These are phyloP conservation scores for Colletotrichum liaoningense DNA, from an alignment of 2,329 filamentous ascomycete species.

Conservation along the genomic window DNA sequence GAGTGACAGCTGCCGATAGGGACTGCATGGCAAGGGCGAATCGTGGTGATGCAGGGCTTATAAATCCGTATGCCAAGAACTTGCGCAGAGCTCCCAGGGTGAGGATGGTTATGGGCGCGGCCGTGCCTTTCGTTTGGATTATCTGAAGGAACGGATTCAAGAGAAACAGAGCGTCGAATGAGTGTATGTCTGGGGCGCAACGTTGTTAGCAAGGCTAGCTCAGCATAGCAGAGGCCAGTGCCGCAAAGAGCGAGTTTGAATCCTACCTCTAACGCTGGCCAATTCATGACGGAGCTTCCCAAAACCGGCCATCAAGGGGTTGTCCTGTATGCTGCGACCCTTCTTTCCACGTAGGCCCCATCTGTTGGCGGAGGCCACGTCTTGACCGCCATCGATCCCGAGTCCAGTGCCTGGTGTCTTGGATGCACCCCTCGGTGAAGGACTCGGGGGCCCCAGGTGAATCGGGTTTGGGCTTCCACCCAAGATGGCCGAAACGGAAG, in stretches of 20 bases:
- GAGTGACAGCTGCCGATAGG: conserved; percentile 92
- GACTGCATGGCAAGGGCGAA: conserved; percentile 94
- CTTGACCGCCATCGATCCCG: conserved; percentile 57
- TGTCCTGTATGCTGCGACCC: conserved; percentile 97
- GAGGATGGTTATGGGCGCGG: conserved; percentile 94
- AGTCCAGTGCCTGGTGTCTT: conserved; percentile 51
- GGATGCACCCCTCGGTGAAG: conserved; percentile 52
- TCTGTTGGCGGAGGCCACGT: conserved; percentile 77
- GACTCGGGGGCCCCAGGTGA: conserved; percentile 62
- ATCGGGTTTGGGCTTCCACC: conserved; percentile 76
- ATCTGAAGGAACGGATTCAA: conserved; percentile 96
- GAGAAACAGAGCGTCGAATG: conserved; percentile 89
- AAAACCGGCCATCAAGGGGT: conserved; percentile 95
- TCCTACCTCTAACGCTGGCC: conserved; percentile 80
- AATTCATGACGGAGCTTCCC: conserved; percentile 89
- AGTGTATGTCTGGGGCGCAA: conserved; percentile 76
- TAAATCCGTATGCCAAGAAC: conserved; percentile 94
- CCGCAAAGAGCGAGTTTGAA: conserved; percentile 5
- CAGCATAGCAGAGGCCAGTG: background rate
- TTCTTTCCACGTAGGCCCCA: conserved; percentile 97
- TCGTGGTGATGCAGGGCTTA: conserved; percentile 85
- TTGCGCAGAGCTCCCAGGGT: conserved; percentile 95
- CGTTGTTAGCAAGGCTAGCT: conserved; percentile 40
- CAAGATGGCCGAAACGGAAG: conserved; percentile 94
- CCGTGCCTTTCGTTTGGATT: conserved; percentile 95